Conservation (phyloP, 768 basidiomycete genomes). For the Boletus fagicola region DNA sequence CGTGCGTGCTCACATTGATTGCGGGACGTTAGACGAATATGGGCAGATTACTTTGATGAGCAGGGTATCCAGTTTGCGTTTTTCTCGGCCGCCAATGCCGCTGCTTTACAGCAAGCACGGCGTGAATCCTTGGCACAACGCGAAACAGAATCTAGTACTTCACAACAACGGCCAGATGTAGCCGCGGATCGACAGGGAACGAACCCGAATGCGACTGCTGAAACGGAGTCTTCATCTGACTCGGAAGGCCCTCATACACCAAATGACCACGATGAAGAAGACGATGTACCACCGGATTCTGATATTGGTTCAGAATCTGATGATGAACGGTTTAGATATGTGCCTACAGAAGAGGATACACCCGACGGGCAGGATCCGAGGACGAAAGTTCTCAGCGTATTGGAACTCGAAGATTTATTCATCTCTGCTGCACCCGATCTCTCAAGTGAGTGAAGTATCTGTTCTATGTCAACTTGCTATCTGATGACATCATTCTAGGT, state of each 20-base stretch:
- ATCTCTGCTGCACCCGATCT: slow-evolving; percentile 66
- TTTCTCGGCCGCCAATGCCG: slow-evolving; percentile 88
- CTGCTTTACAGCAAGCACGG: slow-evolving; percentile 76
- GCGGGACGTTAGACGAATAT: slow-evolving; percentile 59
- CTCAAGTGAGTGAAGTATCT: slow-evolving; percentile 46
- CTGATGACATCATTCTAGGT: slow-evolving; percentile 39
- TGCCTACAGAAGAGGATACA: slow-evolving; percentile 53
- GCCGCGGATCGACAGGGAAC: not conserved
- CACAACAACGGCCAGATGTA: slow-evolving; percentile 2
- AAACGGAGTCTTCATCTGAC: slow-evolving; percentile 34
- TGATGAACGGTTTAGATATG: slow-evolving; percentile 44
- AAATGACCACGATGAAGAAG: slow-evolving; percentile 32
- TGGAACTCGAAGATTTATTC: slow-evolving; percentile 87
- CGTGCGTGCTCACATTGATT: not conserved
- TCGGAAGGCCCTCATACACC: slow-evolving; percentile 28
- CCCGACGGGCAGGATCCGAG: slow-evolving; percentile 58
- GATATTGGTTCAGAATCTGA: slow-evolving; percentile 33
- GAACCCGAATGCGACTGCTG: not conserved
- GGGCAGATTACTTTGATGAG: slow-evolving; percentile 90
- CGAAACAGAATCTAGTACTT: slow-evolving; percentile 22
- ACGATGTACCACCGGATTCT: slow-evolving; percentile 24
- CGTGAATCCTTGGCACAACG: slow-evolving; percentile 41
- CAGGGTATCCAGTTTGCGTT: slow-evolving; percentile 81
- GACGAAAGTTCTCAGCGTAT: slow-evolving; percentile 76
- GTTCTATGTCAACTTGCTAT: not conserved